Evolutionary conservation across 1,139 yeast species (phyloP).

Genomic region (Barnettozyma hawaiiensis): DNA sequence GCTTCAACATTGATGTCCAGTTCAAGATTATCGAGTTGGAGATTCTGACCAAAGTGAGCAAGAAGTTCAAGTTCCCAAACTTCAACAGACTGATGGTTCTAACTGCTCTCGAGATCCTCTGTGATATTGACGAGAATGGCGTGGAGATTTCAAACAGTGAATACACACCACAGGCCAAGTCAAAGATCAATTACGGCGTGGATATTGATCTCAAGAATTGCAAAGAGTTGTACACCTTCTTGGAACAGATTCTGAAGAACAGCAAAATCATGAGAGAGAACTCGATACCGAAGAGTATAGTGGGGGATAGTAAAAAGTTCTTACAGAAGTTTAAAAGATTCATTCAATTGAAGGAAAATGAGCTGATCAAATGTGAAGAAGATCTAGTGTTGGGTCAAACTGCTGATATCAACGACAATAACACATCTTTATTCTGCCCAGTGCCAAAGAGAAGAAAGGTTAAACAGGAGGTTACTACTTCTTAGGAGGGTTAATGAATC

Average conservation of each 20-base stretch:
- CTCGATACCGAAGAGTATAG: slow-evolving; percentile 14
- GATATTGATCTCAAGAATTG: slow-evolving; percentile 11
- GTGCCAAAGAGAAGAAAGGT: neutral
- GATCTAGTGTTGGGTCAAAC: neutral
- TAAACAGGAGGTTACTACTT: neutral
- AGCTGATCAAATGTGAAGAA: neutral
- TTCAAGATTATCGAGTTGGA: slow-evolving; percentile 59
- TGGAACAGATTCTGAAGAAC: slow-evolving; percentile 7
- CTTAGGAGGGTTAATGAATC: neutral
- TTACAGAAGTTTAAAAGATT: slow-evolving; percentile 10
- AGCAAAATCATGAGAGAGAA: slow-evolving; percentile 19
- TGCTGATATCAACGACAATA: neutral
- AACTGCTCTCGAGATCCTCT: slow-evolving; percentile 12
- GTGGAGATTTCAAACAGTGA: slow-evolving; percentile 3
- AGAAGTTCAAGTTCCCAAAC: slow-evolving; percentile 71
- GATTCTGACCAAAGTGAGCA: slow-evolving; percentile 62
- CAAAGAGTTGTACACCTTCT: slow-evolving; percentile 2
- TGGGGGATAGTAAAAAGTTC: slow-evolving; percentile 14
- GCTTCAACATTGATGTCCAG: slow-evolving; percentile 58
- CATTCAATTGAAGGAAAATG: neutral
- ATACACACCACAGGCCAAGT: slow-evolving; percentile 8
- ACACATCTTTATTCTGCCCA: neutral
- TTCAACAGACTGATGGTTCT: slow-evolving; percentile 70
- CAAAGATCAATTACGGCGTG: slow-evolving; percentile 4
- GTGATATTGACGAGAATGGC: slow-evolving; percentile 6